These are phyloP conservation scores for Mortierella sp. DNA, from an alignment of 371 early-diverging fungal species.

Conservation along the genomic window DNA sequence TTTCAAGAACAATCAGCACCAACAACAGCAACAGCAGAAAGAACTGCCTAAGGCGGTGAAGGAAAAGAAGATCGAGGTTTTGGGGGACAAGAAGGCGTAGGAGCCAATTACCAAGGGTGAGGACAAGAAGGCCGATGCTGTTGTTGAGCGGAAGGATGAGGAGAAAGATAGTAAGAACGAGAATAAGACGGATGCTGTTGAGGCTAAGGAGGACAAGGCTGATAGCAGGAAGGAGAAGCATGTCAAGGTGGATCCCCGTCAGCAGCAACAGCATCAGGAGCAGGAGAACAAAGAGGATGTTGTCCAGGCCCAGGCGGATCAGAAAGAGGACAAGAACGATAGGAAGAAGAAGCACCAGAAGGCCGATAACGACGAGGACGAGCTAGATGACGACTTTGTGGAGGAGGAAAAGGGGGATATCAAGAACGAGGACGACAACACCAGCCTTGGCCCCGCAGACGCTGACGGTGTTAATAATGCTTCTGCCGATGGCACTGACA, in stretches of 20 bases:
- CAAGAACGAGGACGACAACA: neutral
- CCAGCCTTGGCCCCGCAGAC: neutral
- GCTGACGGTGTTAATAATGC: neutral
- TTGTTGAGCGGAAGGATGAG: neutral
- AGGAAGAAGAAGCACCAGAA: neutral
- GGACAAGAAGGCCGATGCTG: neutral
- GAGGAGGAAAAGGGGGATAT: neutral
- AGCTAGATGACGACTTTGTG: neutral
- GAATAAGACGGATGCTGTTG: neutral
- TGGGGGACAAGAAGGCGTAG: neutral
- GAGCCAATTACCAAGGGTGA: neutral
- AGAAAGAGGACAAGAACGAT: neutral
- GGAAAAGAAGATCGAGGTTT: neutral
- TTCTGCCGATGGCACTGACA: neutral
- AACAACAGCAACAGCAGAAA: neutral
- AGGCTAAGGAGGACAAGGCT: neutral
- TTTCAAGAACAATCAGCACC: neutral
- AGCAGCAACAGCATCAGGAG: neutral
- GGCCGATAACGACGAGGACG: neutral
- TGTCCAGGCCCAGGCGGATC: neutral
- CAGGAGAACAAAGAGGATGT: neutral
- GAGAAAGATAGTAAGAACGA: constrained; percentile 9
- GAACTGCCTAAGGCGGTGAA: neutral
- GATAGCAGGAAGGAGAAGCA: constrained; percentile 11
- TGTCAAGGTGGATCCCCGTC: neutral